Conservation (phyloP, 768 basidiomycete genomes). For the Agrocybe praecox region DNA sequence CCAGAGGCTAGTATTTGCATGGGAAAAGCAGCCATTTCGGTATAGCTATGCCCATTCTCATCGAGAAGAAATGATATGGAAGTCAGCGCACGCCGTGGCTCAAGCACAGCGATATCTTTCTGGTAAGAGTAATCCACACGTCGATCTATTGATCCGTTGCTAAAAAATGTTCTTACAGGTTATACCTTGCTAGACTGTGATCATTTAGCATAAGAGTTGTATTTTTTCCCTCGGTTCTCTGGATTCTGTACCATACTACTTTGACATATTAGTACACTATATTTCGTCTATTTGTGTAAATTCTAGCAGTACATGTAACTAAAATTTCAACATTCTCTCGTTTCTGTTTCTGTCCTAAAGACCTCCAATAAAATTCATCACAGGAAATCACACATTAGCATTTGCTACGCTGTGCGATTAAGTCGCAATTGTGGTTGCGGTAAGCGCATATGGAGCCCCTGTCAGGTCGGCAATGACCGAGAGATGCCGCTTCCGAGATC, state of each 20-base stretch:
- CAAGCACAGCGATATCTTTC: constrained; percentile 19
- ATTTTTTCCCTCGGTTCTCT: neutral
- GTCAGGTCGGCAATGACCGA: too few relatives aligned
- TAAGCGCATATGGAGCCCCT: too few relatives aligned
- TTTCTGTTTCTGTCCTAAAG: too few relatives aligned
- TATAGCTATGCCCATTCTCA: constrained; percentile 38
- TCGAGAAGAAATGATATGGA: constrained; percentile 35
- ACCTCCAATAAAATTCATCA: too few relatives aligned
- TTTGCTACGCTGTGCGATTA: too few relatives aligned
- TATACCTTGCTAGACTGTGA: constrained; percentile 22
- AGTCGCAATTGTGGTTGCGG: too few relatives aligned
- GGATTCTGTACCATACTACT: neutral
- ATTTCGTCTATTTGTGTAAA: too few relatives aligned
- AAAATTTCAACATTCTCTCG: too few relatives aligned
- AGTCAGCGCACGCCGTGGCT: constrained; percentile 29
- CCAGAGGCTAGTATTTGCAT: constrained; percentile 38
- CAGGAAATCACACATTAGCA: too few relatives aligned
- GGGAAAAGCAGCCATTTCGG: constrained; percentile 39
- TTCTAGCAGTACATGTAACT: too few relatives aligned
- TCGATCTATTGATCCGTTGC: neutral
- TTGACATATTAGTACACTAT: neutral
- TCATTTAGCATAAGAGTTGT: constrained; percentile 11
- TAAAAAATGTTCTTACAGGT: constrained; percentile 1
- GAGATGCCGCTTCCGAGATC: too few relatives aligned
- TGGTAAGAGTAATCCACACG: constrained; percentile 16